Percentiles rank a stretch among this genome's conserved stretches.
Evolutionary conservation across 208 protist genomes (phyloP).

Genomic region (Naegleria lovaniensis): DNA sequence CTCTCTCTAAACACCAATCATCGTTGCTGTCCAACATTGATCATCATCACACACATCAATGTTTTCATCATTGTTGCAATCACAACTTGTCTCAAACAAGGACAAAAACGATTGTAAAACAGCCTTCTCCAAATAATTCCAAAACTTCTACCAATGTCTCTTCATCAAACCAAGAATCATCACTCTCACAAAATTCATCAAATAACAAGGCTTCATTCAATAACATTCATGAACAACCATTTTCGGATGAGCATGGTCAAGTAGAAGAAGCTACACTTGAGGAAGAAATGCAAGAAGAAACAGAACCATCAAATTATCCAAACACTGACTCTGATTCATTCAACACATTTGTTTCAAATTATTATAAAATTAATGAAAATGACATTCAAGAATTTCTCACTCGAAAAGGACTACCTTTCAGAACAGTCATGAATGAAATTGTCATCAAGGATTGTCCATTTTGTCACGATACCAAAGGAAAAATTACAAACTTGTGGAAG

Average conservation of each 20-base stretch:
- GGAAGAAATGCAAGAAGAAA: neutral
- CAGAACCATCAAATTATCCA: neutral
- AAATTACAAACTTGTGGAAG: constrained; percentile 48
- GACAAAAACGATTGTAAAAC: too few relatives aligned
- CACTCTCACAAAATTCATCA: too few relatives aligned
- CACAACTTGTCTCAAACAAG: too few relatives aligned
- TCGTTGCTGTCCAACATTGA: too few relatives aligned
- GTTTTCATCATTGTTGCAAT: neutral
- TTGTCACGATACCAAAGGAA: constrained; percentile 45
- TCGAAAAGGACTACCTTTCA: neutral
- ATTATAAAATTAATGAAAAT: neutral
- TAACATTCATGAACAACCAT: neutral
- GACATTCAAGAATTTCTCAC: neutral
- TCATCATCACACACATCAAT: neutral
- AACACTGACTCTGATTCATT: neutral
- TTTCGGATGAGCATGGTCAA: neutral
- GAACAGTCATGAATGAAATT: constrained; percentile 20
- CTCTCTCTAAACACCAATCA: too few relatives aligned
- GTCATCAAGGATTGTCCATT: constrained; percentile 44
- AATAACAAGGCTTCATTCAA: neutral
- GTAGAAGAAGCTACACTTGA: neutral
- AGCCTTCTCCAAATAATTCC: neutral
- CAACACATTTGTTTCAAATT: constrained; percentile 13
- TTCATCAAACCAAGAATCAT: too few relatives aligned
- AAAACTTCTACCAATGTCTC: neutral